Percentiles rank a stretch among this genome's conserved stretches.
Evolutionary conservation across 768 basidiomycete genomes (phyloP).

Genomic region (Agaricus subrufescens): DNA sequence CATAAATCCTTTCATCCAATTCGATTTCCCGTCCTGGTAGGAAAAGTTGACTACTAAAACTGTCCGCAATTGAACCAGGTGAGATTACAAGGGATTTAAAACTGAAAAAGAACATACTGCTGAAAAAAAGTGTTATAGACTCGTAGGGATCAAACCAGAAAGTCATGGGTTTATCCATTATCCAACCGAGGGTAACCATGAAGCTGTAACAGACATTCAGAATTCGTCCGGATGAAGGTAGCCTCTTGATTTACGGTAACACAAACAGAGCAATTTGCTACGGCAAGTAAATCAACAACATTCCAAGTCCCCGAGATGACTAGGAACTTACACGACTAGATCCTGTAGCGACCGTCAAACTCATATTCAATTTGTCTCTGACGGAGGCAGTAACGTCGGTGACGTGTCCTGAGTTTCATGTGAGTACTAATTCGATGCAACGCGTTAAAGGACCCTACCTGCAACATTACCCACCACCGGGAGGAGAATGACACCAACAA

Average conservation of each 20-base stretch:
- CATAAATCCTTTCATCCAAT: conserved; percentile 76
- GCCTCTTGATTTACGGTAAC: conserved; percentile 57
- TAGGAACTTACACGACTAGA: conserved; percentile 62
- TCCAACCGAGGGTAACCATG: conserved; percentile 76
- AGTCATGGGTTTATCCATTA: conserved; percentile 71
- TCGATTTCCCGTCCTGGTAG: conserved; percentile 78
- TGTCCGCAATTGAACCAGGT: conserved; percentile 16
- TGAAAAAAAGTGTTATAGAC: conserved; percentile 54
- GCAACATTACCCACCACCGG: conserved; percentile 93
- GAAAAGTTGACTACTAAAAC: conserved; percentile 84
- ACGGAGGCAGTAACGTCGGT: conserved; percentile 91
- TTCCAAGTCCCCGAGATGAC: not conserved
- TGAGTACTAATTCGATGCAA: not conserved
- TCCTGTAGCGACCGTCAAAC: conserved; percentile 86
- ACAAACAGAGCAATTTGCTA: conserved; percentile 88
- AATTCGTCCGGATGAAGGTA: not conserved
- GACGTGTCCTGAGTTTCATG: conserved; percentile 58
- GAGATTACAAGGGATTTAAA: not conserved
- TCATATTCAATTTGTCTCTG: conserved; percentile 84
- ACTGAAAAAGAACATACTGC: conserved; percentile 24
- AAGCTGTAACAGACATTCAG: conserved; percentile 37
- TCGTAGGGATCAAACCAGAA: conserved; percentile 90
- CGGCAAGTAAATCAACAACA: conserved; percentile 5
- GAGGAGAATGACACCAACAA: conserved; percentile 81
- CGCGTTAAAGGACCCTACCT: conserved; percentile 28